Base-by-base conservation (phyloP, 2,329 filamentous ascomycete species). In the Fusarium papillatum region DNA sequence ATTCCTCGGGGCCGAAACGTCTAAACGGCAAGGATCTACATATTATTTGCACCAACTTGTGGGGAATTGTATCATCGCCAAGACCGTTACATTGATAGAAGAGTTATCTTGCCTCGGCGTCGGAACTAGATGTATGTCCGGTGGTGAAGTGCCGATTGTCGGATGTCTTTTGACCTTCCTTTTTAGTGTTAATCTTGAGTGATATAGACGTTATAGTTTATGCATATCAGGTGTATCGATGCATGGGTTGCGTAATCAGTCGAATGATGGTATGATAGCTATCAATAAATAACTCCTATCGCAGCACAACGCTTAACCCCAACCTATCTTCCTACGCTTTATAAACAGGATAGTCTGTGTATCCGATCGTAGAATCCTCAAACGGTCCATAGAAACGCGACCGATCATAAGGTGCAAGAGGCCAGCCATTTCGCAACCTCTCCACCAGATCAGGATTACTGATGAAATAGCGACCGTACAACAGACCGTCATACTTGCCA, bases 371-470 rank as follows among this genome's bases (percentile, higher is more conserved):
- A 10, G 79, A 72, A n/a, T 85, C 80, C 53, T 81, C 71, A 53
- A 85, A 84, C 6, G 83, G 84, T 0, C 83, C 83, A 75, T 88
- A 88, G 70, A 89, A 89, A 0, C 84, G 81, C 50, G 79, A 80
- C 19, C 87, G 80, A 53, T 89, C 86, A 68, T 88, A 89, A 11
- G 76, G 69, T 1, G 83, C 81, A 38, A 89, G 77, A 1, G 85
- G 81, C 36, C 82, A 76, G 0, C 84, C 85, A 17, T 85, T 82
- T 65, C 83, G 82, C 64, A 89, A 73, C 62, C 87, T 71, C 50
- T 86, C 80, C 5, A 88, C 82, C 65, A 89, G 73, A 73, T 90
- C 88, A 0, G 87, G 88, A 66, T 88, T 88, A 59, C 85, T 87
- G 8, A 86, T 84, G 66, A 88, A 90, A 53, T 85, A 84, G 3